Percentiles rank a stretch among this genome's conserved stretches.
Conservation (phyloP, 1,284 basidiomycete genomes). For the Kwoniella shivajii region DNA sequence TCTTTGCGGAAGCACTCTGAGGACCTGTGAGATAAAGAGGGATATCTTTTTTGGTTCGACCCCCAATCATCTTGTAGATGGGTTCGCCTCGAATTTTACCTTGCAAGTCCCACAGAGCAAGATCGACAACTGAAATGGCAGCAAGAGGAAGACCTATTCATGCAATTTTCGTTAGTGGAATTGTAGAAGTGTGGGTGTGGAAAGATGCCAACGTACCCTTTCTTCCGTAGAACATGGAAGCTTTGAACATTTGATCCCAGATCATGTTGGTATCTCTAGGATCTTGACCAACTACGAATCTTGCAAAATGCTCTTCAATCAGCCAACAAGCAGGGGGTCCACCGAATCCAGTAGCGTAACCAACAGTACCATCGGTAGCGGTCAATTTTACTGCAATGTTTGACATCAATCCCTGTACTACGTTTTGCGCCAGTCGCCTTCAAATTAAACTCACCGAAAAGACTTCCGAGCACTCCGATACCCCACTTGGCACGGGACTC, state of each 20-base stretch:
- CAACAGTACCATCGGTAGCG: conserved; percentile 58
- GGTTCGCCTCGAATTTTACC: conserved; percentile 61
- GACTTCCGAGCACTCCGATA: conserved; percentile 56
- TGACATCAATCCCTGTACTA: neutral
- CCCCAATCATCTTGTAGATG: conserved; percentile 63
- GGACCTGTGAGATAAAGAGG: conserved; percentile 61
- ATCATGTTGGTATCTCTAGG: conserved; percentile 59
- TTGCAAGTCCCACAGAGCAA: conserved; percentile 61
- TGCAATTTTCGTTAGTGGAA: neutral
- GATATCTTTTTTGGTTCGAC: conserved; percentile 58
- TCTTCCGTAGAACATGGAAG: conserved; percentile 60
- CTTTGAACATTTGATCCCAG: conserved; percentile 57
- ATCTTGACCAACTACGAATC: conserved; percentile 60
- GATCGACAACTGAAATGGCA: conserved; percentile 59
- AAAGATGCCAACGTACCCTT: conserved; percentile 47
- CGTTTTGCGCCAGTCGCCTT: neutral
- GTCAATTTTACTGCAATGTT: conserved; percentile 51
- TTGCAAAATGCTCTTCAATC: conserved; percentile 60
- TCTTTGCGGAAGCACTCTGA: conserved; percentile 56
- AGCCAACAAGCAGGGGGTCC: conserved; percentile 62
- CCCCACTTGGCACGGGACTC: conserved; percentile 58
- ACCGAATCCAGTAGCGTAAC: conserved; percentile 60
- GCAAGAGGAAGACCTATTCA: conserved; percentile 56
- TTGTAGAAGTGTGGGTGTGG: neutral
- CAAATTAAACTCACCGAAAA: conserved; percentile 46